These are phyloP conservation scores for Dunaliella sp. DNA, from an alignment of 139 green algal genomes.

Conservation along the genomic window DNA sequence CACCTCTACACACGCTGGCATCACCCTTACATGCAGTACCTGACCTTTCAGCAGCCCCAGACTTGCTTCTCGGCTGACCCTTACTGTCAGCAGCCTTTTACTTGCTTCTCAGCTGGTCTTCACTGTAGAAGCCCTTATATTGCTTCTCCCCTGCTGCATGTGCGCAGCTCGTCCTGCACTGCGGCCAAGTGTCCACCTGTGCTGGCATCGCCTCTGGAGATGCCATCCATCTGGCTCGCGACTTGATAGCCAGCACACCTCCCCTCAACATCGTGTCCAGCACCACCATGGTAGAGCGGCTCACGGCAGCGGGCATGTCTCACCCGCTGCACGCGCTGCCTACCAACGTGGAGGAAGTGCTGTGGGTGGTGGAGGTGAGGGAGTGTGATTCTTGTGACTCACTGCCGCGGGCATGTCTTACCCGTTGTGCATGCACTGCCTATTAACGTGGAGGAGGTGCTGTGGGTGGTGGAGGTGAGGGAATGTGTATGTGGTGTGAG, in stretches of 20 bases:
- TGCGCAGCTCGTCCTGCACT: slow-evolving; percentile 7
- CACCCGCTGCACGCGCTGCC: neutral
- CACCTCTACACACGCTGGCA: too few relatives aligned
- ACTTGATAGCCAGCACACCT: neutral
- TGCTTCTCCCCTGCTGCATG: neutral
- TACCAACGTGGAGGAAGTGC: neutral
- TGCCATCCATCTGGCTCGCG: neutral
- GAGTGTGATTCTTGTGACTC: neutral
- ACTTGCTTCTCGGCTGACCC: too few relatives aligned
- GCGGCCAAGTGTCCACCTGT: neutral
- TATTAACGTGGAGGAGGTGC: neutral
- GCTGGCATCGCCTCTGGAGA: neutral
- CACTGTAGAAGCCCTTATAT: neutral
- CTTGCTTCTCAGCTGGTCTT: too few relatives aligned
- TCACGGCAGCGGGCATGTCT: neutral
- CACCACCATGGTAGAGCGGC: neutral
- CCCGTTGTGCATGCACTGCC: neutral
- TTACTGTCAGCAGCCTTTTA: too few relatives aligned
- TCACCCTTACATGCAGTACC: too few relatives aligned
- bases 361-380: slow-evolving; percentile 7
- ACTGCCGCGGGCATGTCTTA: too few relatives aligned
- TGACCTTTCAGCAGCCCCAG: too few relatives aligned
- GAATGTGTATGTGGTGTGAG: neutral
- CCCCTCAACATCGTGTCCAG: neutral
- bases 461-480: neutral